Evolutionary conservation across 164 flowering plant species (phyloP), one percentile per base, ranked within the genome.

Genomic region (Tinospora cordifolia): DNA sequence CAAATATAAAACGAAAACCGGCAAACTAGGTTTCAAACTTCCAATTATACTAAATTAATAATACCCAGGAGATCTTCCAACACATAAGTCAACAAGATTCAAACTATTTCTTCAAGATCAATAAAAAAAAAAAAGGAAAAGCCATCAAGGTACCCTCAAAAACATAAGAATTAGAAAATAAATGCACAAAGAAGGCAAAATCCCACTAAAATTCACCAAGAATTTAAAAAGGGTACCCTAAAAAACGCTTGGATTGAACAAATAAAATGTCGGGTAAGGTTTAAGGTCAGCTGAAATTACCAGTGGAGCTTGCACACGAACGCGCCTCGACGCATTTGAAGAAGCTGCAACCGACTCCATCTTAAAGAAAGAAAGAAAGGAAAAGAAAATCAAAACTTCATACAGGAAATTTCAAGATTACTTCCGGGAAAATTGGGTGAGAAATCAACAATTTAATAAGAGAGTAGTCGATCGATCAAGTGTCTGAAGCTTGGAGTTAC

Each of bases 241-340:
- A 38, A 39, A 58, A 58, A 58, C 49, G 17, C 49, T 51, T 27
- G 46, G 27, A 44, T 30, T 26, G 49, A 58, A 36, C n/a, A 24
- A 71, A 10, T 3, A 44, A 30, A 17, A 6, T 8, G 13, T 22
- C 21, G 25, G 13, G 26, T 21, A 19, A 69, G 11, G 27, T 27
- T 40, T 66, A 65, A 65, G 49, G 22, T 39, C 36, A 24, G 63
- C 1, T 69, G 38, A 24, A 36, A 84, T 85, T 73, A 92, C 97
- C 82, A 90, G 67, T 74, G 95, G 95, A 83, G 97, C 88, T 84
- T 86, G 95, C 78, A 86, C 83, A 72, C 95, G 82, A 75, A 81
- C 78, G 19, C 83, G 90, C 76, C 92, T 86, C 27, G 72, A 86
- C 51, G 74, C 87, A 81, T 74, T 84, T 9, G 90, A 77, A 68